Evolutionary conservation across 805 yeast species (phyloP), one percentile per base, ranked within the genome.

Genomic region (Tanozyma kutaoensis): DNA sequence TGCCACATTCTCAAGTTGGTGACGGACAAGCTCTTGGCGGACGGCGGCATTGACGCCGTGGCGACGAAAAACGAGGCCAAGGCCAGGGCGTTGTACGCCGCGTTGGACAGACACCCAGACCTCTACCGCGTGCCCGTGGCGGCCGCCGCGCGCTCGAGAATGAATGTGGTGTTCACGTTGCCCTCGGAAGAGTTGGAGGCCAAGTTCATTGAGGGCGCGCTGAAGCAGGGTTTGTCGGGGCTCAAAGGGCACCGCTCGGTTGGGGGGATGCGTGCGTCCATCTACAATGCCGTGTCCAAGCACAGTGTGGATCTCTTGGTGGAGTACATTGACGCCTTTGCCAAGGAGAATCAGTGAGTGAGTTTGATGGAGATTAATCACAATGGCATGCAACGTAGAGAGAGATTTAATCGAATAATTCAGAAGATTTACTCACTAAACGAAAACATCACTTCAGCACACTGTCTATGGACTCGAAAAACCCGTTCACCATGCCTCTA

Each of bases 241-340:
- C 65, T 88, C 44, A 81, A 85, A 55, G 97, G 98, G 23, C 97
- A 88, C 55, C 72, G 97, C 50, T 82, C 95, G 4, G 97, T 88
- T 24, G 97, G 97, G 27, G 98, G 98, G 17, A 78, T 91, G 55
- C 76, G 98, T 53, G 86, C 93, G 11, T 85, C 96, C 10, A 59
- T 85, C 29, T 86, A 88, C 53, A 88, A 91, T 45, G 95, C 97
- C 11, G 79, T 91, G 28, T 50, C 73, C 4, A 55, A 70, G 25
- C 62, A 66, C 14, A 70, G 81, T 41, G 76, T 72, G 16, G 56
- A 70, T 34, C 40, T 58, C 30, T 58, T 84, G 38, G 72, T 64
- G 20, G 55, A 61, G 13, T 82, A 68, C 40, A 52, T 80, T 24
- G 52, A 60, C 13, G 62, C 68, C 25, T 84, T 78, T 56, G 91